phyloP scores from a whole-genome alignment of 2,329 filamentous ascomycete genomes.

The Metarhizium sp. region DNA sequence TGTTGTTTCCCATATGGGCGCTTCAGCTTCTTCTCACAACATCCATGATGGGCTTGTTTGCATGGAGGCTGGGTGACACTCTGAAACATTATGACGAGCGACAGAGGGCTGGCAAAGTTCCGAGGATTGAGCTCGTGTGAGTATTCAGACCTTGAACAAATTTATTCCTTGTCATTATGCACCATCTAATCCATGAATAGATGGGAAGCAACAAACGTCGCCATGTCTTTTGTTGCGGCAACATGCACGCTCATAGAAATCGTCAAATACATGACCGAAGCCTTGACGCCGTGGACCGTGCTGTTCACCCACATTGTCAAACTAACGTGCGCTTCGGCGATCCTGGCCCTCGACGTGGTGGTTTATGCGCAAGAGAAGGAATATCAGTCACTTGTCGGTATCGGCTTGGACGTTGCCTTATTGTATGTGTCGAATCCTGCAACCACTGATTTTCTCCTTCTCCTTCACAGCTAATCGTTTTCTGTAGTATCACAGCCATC shows the following conservation, averaged over 20 bases:
- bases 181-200: slow-evolving; percentile 20
- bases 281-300: slow-evolving; percentile 45
- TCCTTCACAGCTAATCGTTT: slow-evolving; percentile 3
- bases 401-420: slow-evolving; percentile 37
- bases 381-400: slow-evolving; percentile 37
- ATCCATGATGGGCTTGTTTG: slow-evolving; percentile 40
- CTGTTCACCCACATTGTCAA: slow-evolving; percentile 43
- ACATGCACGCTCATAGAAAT: slow-evolving; percentile 38
- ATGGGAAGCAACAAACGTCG: slow-evolving; percentile 45
- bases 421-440: slow-evolving; percentile 29
- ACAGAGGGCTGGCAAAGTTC: slow-evolving; percentile 27
- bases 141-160: background rate
- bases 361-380: slow-evolving; percentile 36
- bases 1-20: slow-evolving; percentile 42
- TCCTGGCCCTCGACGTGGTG: slow-evolving; percentile 41
- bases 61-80: slow-evolving; percentile 41
- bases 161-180: background rate
- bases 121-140: slow-evolving; percentile 41
- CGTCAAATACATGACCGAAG: slow-evolving; percentile 35
- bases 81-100: slow-evolving; percentile 32
- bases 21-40: slow-evolving; percentile 37
- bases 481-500: slow-evolving; percentile 30
- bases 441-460: background rate
- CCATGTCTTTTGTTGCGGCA: slow-evolving; percentile 36
- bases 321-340: slow-evolving; percentile 33